phyloP scores from a whole-genome alignment of 331 rosid species.

The Quercus lobata region DNA sequence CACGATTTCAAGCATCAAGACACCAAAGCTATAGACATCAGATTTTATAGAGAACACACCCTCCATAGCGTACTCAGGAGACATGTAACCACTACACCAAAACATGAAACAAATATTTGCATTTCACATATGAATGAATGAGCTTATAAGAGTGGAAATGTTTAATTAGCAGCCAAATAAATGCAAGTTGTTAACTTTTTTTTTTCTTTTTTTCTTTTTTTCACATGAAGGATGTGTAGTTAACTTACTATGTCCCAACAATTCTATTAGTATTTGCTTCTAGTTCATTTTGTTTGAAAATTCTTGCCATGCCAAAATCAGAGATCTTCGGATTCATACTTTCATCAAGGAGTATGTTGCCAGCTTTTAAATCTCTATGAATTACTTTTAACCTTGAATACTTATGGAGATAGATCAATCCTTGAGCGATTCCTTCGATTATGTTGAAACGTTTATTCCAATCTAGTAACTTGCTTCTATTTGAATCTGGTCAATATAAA shows the following conservation, averaged over 20 bases:
- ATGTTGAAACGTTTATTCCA: neutral
- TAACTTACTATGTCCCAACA: constrained; percentile 10
- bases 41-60: constrained; percentile 1
- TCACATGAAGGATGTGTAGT: neutral
- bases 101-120: no score
- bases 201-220: no score
- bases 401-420: neutral
- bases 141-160: no score
- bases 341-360: constrained; percentile 7
- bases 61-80: neutral
- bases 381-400: neutral
- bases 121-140: neutral
- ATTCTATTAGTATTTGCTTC: neutral
- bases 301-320: constrained; percentile 19
- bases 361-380: neutral
- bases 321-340: constrained; percentile 1
- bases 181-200: no score
- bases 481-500: neutral
- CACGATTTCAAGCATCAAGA: constrained; percentile 8
- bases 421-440: neutral
- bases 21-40: constrained; percentile 8
- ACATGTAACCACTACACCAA: constrained; percentile 4
- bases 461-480: neutral
- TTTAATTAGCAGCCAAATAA: no score
- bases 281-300: neutral